Base-by-base conservation (phyloP, 2,329 filamentous ascomycete genomes). In the Tricladium varicosporioides region DNA sequence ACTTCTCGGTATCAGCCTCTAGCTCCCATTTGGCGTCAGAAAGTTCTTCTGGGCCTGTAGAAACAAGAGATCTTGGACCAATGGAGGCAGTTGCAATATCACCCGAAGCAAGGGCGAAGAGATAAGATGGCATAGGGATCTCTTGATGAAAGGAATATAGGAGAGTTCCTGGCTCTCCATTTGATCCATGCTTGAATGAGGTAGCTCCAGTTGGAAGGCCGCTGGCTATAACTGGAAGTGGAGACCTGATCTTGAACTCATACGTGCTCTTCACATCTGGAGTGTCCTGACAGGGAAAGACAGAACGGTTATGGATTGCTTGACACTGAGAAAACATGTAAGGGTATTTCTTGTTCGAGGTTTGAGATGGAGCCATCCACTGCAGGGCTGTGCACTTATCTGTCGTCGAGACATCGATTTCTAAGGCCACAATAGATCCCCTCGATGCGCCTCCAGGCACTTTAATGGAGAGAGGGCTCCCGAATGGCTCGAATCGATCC, bases 281-380 rank as follows among this genome's bases (percentile, higher is more conserved):
- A 0, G 94, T 97, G 71, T 99, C 94, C 76, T 97, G 93, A 74
- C 93, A 97, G 5, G 94, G 94, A 73, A 97, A 96, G 60, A 97
- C 83, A 48, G 92, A 96, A 59, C 94, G 86, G 45, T 91, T 91
- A 69, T 97, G 92, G 69, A 97, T 97, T 53, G 93, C 92, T 78
- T 99, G 93, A 73, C 92, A 96, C 77, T 97, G 94, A 46, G 91
- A 95, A 78, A 97, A 97, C 86, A 97, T 93, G 75, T 97, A 97
- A 1, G 93, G 93, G 65, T 95, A 89, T 74, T 92, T 94, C 78
- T 92, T 92, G 81, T 96, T 97, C 57, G 90, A 91, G 0, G 94
- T 97, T 76, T 97, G 94, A 32, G 88, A 88, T 1, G 92, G 91
- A 0, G 89, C 92, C 73, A 99, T 82, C 93, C 94, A 99, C 75